Percentiles rank a stretch among this genome's conserved stretches.
These are phyloP conservation scores for Gyromitra esculenta DNA, from an alignment of 2,329 filamentous ascomycete species.

Conservation along the genomic window DNA sequence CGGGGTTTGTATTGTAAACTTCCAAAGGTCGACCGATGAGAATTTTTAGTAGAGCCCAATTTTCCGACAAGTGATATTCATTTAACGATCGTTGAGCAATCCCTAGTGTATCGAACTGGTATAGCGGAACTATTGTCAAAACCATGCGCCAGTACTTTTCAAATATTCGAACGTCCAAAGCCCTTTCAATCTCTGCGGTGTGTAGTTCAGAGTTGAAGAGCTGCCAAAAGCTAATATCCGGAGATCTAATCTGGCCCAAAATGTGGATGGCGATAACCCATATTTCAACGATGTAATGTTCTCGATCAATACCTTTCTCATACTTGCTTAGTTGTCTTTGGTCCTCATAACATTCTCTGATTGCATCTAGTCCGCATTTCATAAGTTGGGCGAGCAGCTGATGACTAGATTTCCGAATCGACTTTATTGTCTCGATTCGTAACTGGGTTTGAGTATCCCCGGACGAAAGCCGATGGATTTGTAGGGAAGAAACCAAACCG, in stretches of 20 bases:
- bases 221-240: slow-evolving; percentile 71
- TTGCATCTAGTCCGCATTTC: slow-evolving; percentile 43
- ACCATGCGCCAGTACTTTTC: slow-evolving; percentile 69
- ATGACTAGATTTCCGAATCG: slow-evolving; percentile 39
- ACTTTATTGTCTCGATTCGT: slow-evolving; percentile 39
- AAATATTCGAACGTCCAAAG: slow-evolving; percentile 64
- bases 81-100: slow-evolving; percentile 56
- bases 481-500: slow-evolving; percentile 49
- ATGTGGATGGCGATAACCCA: slow-evolving; percentile 71
- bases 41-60: slow-evolving; percentile 70
- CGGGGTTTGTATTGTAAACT: slow-evolving; percentile 67
- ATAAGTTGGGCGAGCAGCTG: slow-evolving; percentile 51
- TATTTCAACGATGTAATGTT: slow-evolving; percentile 64
- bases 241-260: slow-evolving; percentile 65
- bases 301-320: slow-evolving; percentile 56
- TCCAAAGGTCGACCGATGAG: slow-evolving; percentile 69
- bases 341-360: slow-evolving; percentile 55
- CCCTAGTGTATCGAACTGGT: slow-evolving; percentile 69
- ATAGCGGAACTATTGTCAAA: slow-evolving; percentile 71
- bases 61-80: slow-evolving; percentile 63
- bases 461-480: slow-evolving; percentile 47
- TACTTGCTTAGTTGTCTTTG: slow-evolving; percentile 51
- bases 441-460: slow-evolving; percentile 24
- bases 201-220: slow-evolving; percentile 62
- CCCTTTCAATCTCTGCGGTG: slow-evolving; percentile 61